These are phyloP conservation scores for Sarcodon sp. DNA, from an alignment of 768 basidiomycete genomes.

Conservation along the genomic window DNA sequence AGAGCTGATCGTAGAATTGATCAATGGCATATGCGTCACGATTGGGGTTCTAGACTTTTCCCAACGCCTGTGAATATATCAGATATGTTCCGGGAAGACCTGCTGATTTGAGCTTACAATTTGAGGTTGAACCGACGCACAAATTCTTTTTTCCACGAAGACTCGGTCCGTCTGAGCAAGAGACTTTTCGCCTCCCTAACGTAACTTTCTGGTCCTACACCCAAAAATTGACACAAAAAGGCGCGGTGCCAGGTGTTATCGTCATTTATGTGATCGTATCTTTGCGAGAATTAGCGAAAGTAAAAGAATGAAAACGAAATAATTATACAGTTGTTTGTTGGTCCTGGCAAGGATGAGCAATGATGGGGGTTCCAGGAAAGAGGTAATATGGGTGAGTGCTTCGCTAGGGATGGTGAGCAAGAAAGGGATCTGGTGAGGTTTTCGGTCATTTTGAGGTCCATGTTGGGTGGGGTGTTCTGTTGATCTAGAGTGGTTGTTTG, in stretches of 20 bases:
- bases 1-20: conserved; percentile 35
- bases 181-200: conserved; percentile 25
- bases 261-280: conserved; percentile 49
- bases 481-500: conserved; percentile 17
- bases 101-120: conserved; percentile 26
- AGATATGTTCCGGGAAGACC: neutral
- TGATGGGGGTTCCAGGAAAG: conserved; percentile 52
- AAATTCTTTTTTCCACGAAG: conserved; percentile 62
- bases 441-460: conserved; percentile 29
- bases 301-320: no score
- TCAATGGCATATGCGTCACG: conserved; percentile 49
- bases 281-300: no score
- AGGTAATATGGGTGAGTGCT: conserved; percentile 65
- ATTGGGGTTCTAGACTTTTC: conserved; percentile 45
- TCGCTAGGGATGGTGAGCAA: conserved; percentile 21
- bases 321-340: conserved; percentile 26
- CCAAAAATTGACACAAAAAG: conserved; percentile 55
- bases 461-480: conserved; percentile 23
- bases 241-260: conserved; percentile 76
- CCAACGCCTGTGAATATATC: conserved; percentile 44
- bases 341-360: conserved; percentile 46
- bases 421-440: conserved; percentile 10
- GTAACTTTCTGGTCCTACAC: conserved; percentile 51
- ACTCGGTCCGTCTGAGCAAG: conserved; percentile 42
- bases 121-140: conserved; percentile 39